Conservation (phyloP, 169 alveolate species). For the Plasmodium reichenowi region DNA sequence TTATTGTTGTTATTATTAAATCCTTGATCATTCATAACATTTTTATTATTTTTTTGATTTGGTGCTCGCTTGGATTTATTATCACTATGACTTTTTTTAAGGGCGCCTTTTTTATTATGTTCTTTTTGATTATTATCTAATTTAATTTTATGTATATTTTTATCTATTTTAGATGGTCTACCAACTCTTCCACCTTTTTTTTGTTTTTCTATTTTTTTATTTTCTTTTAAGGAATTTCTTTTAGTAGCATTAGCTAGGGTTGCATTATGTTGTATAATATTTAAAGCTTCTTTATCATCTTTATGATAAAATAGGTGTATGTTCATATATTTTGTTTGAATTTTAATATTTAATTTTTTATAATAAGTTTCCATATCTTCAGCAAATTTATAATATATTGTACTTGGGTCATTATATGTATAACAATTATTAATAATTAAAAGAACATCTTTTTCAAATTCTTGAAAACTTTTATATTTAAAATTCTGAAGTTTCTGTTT, state of each 20-base stretch:
- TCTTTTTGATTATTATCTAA: too few relatives aligned
- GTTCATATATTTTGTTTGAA: constrained; percentile 35
- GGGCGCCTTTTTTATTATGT: neutral
- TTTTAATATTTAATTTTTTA: constrained; percentile 42
- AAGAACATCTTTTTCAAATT: constrained; percentile 90
- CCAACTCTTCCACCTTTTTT: constrained; percentile 65
- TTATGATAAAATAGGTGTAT: constrained; percentile 55
- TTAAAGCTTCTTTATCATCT: constrained; percentile 46
- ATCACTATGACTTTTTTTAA: neutral
- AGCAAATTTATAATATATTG: constrained; percentile 79
- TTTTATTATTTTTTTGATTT: constrained; percentile 32
- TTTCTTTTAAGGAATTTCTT: constrained; percentile 24
- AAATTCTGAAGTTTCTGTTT: constrained; percentile 84
- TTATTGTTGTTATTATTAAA: too few relatives aligned
- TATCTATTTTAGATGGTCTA: constrained; percentile 40
- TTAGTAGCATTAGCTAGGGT: constrained; percentile 1
- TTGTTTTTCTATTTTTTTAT: constrained; percentile 35
- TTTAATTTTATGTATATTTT: too few relatives aligned
- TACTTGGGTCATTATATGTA: constrained; percentile 89
- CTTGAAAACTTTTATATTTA: constrained; percentile 85
- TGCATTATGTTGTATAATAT: constrained; percentile 11
- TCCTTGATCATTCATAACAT: constrained; percentile 1
- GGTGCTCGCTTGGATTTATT: constrained; percentile 9
- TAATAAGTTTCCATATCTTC: constrained; percentile 49
- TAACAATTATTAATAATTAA: constrained; percentile 92